phyloP scores from a whole-genome alignment of 805 yeast genomes.

The Ogataea nonfermentans region DNA sequence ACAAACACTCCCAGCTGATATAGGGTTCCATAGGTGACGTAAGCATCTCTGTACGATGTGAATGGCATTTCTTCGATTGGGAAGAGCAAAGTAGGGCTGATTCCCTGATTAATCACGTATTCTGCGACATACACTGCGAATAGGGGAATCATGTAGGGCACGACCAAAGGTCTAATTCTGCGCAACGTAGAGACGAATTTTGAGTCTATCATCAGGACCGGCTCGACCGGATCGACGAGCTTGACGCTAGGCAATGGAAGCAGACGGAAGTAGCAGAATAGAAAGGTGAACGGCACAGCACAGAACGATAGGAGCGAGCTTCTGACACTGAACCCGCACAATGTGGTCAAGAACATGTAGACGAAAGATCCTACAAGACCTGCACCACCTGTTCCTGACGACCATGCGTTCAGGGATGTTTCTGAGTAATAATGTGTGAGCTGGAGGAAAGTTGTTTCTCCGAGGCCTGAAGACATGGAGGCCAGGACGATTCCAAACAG shows the following conservation, averaged over 20 bases:
- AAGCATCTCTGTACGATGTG: constrained; percentile 71
- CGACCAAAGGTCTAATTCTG: constrained; percentile 42
- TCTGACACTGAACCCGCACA: constrained; percentile 55
- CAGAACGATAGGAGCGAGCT: constrained; percentile 58
- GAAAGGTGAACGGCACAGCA: constrained; percentile 30
- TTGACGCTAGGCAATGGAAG: constrained; percentile 21
- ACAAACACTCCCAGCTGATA: constrained; percentile 93
- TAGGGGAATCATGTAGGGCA: constrained; percentile 81
- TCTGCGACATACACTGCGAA: constrained; percentile 82
- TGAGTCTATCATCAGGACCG: constrained; percentile 4
- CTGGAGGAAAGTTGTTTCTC: constrained; percentile 86
- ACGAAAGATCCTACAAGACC: constrained; percentile 80
- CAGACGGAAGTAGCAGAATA: constrained; percentile 28
- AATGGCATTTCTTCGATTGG: constrained; percentile 74
- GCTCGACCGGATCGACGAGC: not conserved
- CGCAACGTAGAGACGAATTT: constrained; percentile 30
- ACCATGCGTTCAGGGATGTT: constrained; percentile 73
- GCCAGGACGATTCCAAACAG: constrained; percentile 76
- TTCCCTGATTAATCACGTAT: constrained; percentile 87
- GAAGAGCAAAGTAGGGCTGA: constrained; percentile 83
- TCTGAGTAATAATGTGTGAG: constrained; percentile 73
- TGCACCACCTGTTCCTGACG: constrained; percentile 95
- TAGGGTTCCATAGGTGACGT: constrained; percentile 85
- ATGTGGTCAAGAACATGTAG: constrained; percentile 69
- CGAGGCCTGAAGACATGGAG: constrained; percentile 82